A percentile compares a stretch with the other conserved stretches of the same genome.
phyloP scores from a whole-genome alignment of 78 protist genomes.

The Dictyostelium citrinum region DNA sequence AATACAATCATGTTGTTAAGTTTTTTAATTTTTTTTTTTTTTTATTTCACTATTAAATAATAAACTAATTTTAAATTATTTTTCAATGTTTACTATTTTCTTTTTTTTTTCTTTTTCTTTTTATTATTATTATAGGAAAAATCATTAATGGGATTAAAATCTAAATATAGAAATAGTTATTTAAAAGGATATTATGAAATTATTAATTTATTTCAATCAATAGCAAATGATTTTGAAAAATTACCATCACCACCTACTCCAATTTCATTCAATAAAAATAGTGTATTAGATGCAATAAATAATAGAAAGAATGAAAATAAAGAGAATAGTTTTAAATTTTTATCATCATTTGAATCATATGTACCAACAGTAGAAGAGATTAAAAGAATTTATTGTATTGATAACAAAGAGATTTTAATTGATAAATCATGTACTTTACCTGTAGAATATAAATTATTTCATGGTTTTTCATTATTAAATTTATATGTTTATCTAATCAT shows the following conservation, averaged over 20 bases:
- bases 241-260: background rate
- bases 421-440: conserved; percentile 1
- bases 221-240: background rate
- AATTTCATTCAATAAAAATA: background rate
- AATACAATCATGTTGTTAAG: background rate
- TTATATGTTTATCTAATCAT: background rate
- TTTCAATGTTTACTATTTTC: background rate
- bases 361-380: conserved; percentile 4
- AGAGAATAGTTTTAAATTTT: conserved; percentile 1
- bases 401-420: background rate
- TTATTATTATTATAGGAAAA: background rate
- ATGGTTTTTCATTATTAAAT: background rate
- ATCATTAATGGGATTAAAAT: background rate
- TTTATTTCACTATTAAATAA: no score
- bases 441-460: conserved; percentile 7
- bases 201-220: background rate
- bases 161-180: conserved; percentile 17
- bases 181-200: conserved; percentile 13
- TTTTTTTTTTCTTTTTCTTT: no score
- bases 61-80: no score
- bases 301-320: background rate
- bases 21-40: background rate
- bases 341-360: conserved; percentile 4
- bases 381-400: conserved; percentile 23
- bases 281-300: background rate